Evolutionary conservation across 768 basidiomycete genomes (phyloP), one percentile per base, ranked within the genome.

Genomic region (Tulasnella sp.): DNA sequence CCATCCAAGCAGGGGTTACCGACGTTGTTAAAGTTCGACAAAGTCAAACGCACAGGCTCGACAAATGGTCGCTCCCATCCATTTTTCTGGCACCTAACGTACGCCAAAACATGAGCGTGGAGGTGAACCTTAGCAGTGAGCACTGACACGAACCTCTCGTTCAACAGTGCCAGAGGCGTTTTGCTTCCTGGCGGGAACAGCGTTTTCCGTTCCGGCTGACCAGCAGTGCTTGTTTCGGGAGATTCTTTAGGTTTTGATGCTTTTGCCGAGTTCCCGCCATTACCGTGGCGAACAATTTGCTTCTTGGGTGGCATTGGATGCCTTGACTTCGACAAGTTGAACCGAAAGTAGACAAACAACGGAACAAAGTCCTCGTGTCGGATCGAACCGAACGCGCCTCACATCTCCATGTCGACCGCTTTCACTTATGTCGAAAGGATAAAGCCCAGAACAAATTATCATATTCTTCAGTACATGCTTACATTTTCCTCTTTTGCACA

Each of bases 121-220:
- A 34, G 42, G 54, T 46, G 11, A 28, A 54, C 34, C 22, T 20
- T 73, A 74, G 9, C 5, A 28, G 60, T 3, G 50, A 72, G 75
- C 24, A 46, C 9, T 72, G 69, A 16, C 37, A 82, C 82, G 6
- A 79, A 93, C 91, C 93, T 92, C 88, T 98, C 96, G 76, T 93
- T 89, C 16, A 98, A 88, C 44, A 97, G 85, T 83, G 89, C 92
- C 64, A 95, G 84, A 2, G 96, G 96, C 80, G 91, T 93, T 86
- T 98, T 97, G 82, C 90, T 96, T 28, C 95, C 95, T 18, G 91
- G 88, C 58, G 95, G 94, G 84, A 97, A 96, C 48, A 97, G 86
- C 0, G 92, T 89, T 37, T 77, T 81, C 42, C 78, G 75, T 20
- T 37, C 34, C 34, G 84, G 84, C 48, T 86, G 84, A 78, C 84